Percentiles rank a stretch among this genome's conserved stretches.
These are phyloP conservation scores for Juncus effusus DNA, from an alignment of 176 grass and related monocot species.

Conservation along the genomic window DNA sequence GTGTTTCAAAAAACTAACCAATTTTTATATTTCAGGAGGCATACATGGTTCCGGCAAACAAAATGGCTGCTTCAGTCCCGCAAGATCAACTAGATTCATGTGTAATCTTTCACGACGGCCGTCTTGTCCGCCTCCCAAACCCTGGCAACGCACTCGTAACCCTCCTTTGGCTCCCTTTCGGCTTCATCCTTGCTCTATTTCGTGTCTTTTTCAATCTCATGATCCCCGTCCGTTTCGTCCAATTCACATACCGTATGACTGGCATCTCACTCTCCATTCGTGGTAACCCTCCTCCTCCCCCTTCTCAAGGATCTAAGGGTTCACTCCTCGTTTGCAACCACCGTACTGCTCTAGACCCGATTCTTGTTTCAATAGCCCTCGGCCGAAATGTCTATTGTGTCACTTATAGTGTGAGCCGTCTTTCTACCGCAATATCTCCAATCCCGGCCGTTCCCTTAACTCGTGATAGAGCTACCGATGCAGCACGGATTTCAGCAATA, in stretches of 20 bases:
- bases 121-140: constrained; percentile 66
- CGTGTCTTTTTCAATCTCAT: constrained; percentile 73
- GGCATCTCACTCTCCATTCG: constrained; percentile 59
- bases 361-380: constrained; percentile 66
- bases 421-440: constrained; percentile 46
- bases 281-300: constrained; percentile 43
- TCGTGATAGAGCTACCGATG: constrained; percentile 36
- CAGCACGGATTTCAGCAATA: constrained; percentile 45
- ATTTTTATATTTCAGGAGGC: constrained; percentile 46
- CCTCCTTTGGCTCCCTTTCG: constrained; percentile 63
- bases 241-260: constrained; percentile 63
- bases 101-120: constrained; percentile 79
- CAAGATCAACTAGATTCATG: constrained; percentile 44
- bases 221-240: constrained; percentile 36
- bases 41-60: constrained; percentile 68
- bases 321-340: constrained; percentile 83
- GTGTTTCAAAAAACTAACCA: too few species aligned
- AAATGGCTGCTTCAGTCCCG: constrained; percentile 29
- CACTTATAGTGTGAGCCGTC: constrained; percentile 57
- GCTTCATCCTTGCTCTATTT: constrained; percentile 56
- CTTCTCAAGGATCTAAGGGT: constrained; percentile 32
- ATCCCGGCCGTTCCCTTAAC: constrained; percentile 50
- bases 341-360: constrained; percentile 77
- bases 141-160: constrained; percentile 40
- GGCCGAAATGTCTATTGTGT: constrained; percentile 55